Evolutionary conservation across 805 yeast species (phyloP).

Genomic region (Saccharomycopsis sp.): DNA sequence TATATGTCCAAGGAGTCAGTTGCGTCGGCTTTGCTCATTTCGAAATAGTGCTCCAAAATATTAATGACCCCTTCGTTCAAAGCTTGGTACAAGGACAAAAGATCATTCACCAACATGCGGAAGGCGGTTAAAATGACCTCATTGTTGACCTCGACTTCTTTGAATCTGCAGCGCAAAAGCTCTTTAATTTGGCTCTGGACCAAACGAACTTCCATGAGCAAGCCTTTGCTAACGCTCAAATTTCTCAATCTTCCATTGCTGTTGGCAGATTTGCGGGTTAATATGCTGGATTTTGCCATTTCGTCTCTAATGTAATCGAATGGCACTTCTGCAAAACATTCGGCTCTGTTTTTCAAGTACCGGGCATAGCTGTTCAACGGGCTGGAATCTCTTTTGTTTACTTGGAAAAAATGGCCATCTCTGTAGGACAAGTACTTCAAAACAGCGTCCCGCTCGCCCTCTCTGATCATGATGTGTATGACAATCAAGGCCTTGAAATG

Average conservation of each 20-base stretch:
- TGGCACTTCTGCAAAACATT: conserved; percentile 54
- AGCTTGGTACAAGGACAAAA: conserved; percentile 77
- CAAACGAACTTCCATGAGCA: conserved; percentile 75
- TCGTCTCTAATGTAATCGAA: conserved; percentile 76
- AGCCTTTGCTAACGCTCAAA: conserved; percentile 65
- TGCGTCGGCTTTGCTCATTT: conserved; percentile 80
- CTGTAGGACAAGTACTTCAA: conserved; percentile 42
- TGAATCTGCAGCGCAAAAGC: conserved; percentile 62
- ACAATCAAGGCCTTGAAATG: conserved; percentile 81
- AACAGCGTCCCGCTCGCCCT: conserved; percentile 75
- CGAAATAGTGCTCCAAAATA: conserved; percentile 87
- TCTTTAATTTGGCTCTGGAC: conserved; percentile 76
- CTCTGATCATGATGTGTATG: conserved; percentile 83
- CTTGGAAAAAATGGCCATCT: neutral
- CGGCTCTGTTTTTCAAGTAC: conserved; percentile 60
- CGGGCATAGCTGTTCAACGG: conserved; percentile 58
- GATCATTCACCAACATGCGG: conserved; percentile 81
- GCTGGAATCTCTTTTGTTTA: conserved; percentile 34
- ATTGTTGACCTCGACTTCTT: conserved; percentile 73
- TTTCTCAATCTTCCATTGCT: conserved; percentile 54
- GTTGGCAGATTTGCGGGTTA: conserved; percentile 25
- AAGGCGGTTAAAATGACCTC: conserved; percentile 80
- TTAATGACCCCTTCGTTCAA: conserved; percentile 95
- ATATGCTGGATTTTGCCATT: neutral
- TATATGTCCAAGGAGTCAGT: conserved; percentile 78